phyloP scores from a whole-genome alignment of 164 flowering plant species.

The Piper longum region DNA sequence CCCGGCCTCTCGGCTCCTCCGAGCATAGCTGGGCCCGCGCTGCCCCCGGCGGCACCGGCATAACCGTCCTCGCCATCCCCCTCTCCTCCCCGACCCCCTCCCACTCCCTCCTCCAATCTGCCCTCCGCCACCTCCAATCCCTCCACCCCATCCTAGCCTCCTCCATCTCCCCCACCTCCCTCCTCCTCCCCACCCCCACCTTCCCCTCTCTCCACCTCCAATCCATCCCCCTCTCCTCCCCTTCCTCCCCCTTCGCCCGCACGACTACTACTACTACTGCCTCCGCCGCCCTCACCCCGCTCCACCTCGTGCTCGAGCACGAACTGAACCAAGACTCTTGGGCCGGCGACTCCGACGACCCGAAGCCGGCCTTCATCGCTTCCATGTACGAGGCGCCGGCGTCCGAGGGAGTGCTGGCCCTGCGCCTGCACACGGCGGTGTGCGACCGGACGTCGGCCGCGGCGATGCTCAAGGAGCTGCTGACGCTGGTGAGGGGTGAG shows the following conservation, averaged over 20 bases:
- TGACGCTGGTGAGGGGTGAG: slow-evolving; percentile 14
- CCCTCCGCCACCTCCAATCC: slow-evolving; percentile 49
- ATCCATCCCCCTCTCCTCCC: slow-evolving; percentile 26
- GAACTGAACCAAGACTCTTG: slow-evolving; percentile 55
- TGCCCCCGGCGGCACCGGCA: slow-evolving; percentile 76
- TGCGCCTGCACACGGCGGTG: slow-evolving; percentile 52
- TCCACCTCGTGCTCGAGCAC: slow-evolving; percentile 53
- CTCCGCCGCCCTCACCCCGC: slow-evolving; percentile 11
- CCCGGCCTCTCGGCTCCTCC: slow-evolving; percentile 47
- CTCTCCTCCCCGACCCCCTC: slow-evolving; percentile 29
- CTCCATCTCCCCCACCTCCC: slow-evolving; percentile 22
- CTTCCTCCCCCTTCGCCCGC: slow-evolving; percentile 19
- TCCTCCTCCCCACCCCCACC: slow-evolving; percentile 22
- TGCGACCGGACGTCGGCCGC: slow-evolving; percentile 71
- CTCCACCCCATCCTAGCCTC: slow-evolving; percentile 69
- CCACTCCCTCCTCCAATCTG: slow-evolving; percentile 23
- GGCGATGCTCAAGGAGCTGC: slow-evolving; percentile 30
- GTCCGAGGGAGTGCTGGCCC: slow-evolving; percentile 28
- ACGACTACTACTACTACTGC: background rate
- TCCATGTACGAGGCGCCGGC: slow-evolving; percentile 29
- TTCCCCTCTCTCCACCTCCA: slow-evolving; percentile 29
- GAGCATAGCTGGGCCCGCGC: slow-evolving; percentile 76
- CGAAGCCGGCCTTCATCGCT: slow-evolving; percentile 26
- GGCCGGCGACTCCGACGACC: slow-evolving; percentile 13
- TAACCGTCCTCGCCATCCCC: slow-evolving; percentile 56